phyloP scores from a whole-genome alignment of 139 green algal species.

The Chlamydomonas urium region DNA sequence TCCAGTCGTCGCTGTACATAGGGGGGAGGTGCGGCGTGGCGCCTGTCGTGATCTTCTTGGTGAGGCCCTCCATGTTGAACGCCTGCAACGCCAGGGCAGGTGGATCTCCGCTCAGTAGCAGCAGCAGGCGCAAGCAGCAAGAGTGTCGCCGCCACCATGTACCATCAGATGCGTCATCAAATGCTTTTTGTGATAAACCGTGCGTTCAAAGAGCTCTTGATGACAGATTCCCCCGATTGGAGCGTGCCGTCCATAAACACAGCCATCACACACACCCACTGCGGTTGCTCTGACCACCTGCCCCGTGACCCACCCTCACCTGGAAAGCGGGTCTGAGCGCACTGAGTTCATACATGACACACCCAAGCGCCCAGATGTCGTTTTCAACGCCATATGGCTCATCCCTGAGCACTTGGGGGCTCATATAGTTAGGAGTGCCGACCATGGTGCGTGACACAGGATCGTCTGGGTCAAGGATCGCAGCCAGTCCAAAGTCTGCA shows the following conservation, averaged over 20 bases:
- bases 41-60: conserved; percentile 22
- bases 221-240: too few relatives aligned
- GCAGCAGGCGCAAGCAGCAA: background rate
- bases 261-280: too few relatives aligned
- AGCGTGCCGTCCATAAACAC: too few relatives aligned
- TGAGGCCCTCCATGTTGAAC: conserved; percentile 37
- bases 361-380: conserved; percentile 36
- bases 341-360: conserved; percentile 38
- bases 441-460: background rate
- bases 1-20: conserved; percentile 12
- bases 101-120: background rate
- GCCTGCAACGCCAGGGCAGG: conserved; percentile 15
- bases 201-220: too few relatives aligned
- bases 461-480: conserved; percentile 2
- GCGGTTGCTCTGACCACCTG: too few relatives aligned
- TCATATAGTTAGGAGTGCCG: background rate
- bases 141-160: background rate
- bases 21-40: conserved; percentile 14
- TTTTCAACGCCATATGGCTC: conserved; percentile 8
- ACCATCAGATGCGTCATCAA: too few relatives aligned
- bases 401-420: conserved; percentile 7
- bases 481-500: conserved; percentile 28
- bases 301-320: background rate
- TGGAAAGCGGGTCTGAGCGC: conserved; percentile 38
- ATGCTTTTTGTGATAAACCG: too few relatives aligned